These are phyloP conservation scores for Aristolochia californica DNA, from an alignment of 164 flowering plant species.

Conservation along the genomic window DNA sequence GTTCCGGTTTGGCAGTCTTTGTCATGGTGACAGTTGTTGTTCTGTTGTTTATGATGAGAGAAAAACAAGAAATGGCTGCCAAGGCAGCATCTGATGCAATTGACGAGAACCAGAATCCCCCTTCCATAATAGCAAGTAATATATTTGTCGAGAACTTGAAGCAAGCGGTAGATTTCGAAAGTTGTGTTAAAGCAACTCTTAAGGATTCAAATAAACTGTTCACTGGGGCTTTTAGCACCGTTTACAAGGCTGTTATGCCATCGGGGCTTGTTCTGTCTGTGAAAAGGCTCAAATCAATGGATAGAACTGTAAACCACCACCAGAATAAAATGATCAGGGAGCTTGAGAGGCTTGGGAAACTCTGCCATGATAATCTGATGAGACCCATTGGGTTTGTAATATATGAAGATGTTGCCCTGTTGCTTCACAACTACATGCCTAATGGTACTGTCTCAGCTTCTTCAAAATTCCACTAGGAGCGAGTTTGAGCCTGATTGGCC, in stretches of 20 bases:
- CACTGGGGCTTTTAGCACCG: slow-evolving; percentile 74
- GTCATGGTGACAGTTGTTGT: slow-evolving; percentile 61
- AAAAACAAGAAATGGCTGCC: slow-evolving; percentile 69
- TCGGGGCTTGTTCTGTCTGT: slow-evolving; percentile 75
- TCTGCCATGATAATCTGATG: no score
- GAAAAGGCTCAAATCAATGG: no score
- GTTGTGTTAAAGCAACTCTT: slow-evolving; percentile 64
- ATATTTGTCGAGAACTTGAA: slow-evolving; percentile 76
- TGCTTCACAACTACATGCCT: slow-evolving; percentile 60
- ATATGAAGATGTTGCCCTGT: slow-evolving; percentile 74
- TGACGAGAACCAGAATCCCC: slow-evolving; percentile 28
- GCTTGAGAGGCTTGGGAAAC: no score
- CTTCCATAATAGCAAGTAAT: slow-evolving; percentile 61
- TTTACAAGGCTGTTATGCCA: slow-evolving; percentile 91
- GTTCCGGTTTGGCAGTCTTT: slow-evolving; percentile 85
- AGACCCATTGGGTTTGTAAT: slow-evolving; percentile 77
- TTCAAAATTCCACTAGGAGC: slow-evolving; percentile 44
- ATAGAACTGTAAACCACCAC: no score
- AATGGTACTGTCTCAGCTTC: slow-evolving; percentile 73
- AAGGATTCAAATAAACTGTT: slow-evolving; percentile 74
- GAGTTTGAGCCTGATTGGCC: slow-evolving; percentile 84
- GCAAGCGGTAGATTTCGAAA: slow-evolving; percentile 88
- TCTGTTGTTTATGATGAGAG: slow-evolving; percentile 87
- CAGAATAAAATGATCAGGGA: no score
- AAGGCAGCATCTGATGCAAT: slow-evolving; percentile 32